Percentiles rank a stretch among this genome's conserved stretches.
These are phyloP conservation scores for Fusarium pseudonygamai DNA, from an alignment of 2,329 filamentous ascomycete species.

Conservation along the genomic window DNA sequence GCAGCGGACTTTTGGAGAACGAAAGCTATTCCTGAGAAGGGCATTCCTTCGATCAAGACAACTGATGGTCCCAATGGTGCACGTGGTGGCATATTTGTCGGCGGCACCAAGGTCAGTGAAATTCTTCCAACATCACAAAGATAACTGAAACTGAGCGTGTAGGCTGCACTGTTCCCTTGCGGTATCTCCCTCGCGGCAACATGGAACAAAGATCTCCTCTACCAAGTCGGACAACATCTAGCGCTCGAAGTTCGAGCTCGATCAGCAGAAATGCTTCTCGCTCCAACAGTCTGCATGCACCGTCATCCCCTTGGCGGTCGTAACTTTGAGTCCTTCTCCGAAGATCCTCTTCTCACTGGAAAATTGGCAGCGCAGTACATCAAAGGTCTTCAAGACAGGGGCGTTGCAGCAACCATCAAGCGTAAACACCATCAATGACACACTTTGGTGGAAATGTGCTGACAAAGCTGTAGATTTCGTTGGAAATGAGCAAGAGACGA, in stretches of 20 bases:
- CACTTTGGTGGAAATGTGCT: not conserved
- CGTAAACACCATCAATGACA: conserved; percentile 55
- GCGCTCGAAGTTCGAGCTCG: conserved; percentile 77
- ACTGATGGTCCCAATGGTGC: conserved; percentile 77
- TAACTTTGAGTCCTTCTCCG: conserved; percentile 88
- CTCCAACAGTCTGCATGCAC: conserved; percentile 84
- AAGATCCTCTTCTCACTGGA: conserved; percentile 81
- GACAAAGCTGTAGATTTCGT: conserved; percentile 62
- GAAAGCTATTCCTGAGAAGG: conserved; percentile 68
- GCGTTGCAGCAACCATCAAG: conserved; percentile 81
- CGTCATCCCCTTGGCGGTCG: conserved; percentile 84
- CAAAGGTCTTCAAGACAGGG: conserved; percentile 76
- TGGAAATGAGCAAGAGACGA: conserved; percentile 77
- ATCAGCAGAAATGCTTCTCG: conserved; percentile 77
- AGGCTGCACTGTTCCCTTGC: conserved; percentile 82
- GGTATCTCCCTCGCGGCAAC: conserved; percentile 82
- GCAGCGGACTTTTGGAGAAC: conserved; percentile 78
- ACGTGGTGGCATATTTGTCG: conserved; percentile 74
- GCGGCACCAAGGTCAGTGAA: conserved; percentile 65
- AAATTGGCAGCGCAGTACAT: conserved; percentile 78
- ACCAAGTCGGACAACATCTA: conserved; percentile 75
- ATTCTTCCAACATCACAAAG: fast-evolving
- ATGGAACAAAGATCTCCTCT: conserved; percentile 77
- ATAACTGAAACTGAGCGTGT: not conserved
- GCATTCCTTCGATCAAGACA: conserved; percentile 71